Evolutionary conservation across 805 yeast genomes (phyloP).

Genomic region (Priceomyces medius): DNA sequence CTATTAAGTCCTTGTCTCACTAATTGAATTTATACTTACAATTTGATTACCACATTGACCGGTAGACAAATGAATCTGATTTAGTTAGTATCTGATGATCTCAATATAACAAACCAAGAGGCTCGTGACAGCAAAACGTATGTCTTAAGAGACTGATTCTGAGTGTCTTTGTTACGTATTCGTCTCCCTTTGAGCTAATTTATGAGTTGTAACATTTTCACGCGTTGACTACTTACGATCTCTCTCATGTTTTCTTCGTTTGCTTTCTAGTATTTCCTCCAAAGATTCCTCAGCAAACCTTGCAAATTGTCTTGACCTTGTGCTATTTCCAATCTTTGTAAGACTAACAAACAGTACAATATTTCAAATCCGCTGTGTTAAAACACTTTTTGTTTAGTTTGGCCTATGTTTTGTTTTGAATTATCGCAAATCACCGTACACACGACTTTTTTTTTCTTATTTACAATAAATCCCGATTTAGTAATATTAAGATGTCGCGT

Average conservation of each 20-base stretch:
- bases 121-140: conserved; percentile 3
- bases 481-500: conserved; percentile 2
- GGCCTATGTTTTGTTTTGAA: conserved; percentile 6
- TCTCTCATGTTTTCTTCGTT: conserved; percentile 18
- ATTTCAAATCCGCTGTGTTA: conserved; percentile 5
- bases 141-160: too few species aligned
- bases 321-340: not conserved
- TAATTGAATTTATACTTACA: conserved; percentile 41
- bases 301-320: not conserved
- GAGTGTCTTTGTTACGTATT: too few species aligned
- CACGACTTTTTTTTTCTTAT: conserved; percentile 1
- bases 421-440: conserved; percentile 3
- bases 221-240: conserved; percentile 18
- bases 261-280: conserved; percentile 1
- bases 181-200: too few species aligned
- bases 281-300: not conserved
- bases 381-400: conserved; percentile 1
- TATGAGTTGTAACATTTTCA: conserved; percentile 5
- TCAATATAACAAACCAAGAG: not conserved
- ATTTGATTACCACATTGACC: conserved; percentile 99
- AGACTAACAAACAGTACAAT: conserved; percentile 1
- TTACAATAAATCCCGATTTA: conserved; percentile 1
- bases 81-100: conserved; percentile 6
- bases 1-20: not conserved
- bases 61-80: conserved; percentile 87